phyloP scores from a whole-genome alignment of 2,329 filamentous ascomycete genomes.

The Sphaerulina musiva region DNA sequence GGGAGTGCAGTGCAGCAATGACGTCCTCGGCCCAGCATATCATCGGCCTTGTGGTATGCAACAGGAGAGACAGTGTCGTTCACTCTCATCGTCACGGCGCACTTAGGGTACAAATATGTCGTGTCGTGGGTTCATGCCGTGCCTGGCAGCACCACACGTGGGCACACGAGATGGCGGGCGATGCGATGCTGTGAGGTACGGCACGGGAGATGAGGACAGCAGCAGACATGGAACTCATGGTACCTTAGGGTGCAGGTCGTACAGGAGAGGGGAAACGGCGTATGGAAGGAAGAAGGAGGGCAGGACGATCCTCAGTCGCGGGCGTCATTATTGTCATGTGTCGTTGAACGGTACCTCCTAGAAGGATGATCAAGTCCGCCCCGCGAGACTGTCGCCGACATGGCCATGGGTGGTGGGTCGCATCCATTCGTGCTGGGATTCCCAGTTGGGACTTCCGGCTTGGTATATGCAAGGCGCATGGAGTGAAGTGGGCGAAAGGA shows the following conservation, averaged over 20 bases:
- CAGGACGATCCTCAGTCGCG: neutral
- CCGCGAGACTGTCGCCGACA: no score
- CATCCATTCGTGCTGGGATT: no score
- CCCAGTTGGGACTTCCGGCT: no score
- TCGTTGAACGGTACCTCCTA: neutral
- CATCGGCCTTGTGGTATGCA: neutral
- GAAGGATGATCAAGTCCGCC: no score
- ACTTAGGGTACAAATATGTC: neutral
- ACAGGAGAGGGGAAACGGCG: constrained; percentile 6
- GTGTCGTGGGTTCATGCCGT: neutral
- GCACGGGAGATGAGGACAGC: neutral
- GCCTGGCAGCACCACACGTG: constrained; percentile 1
- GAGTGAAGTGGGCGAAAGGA: no score
- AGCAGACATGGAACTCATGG: neutral
- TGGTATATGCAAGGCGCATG: no score
- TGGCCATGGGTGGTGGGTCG: no score
- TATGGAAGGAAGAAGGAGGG: constrained; percentile 3
- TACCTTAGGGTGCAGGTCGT: neutral
- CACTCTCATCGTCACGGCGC: neutral
- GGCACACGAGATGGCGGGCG: neutral
- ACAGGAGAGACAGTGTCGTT: neutral
- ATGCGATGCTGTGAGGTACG: neutral
- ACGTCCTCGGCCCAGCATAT: neutral
- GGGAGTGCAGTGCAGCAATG: neutral
- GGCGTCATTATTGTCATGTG: neutral